Percentiles rank a stretch among this genome's conserved stretches.
Conservation (phyloP, 177 flowering plant species). For the Vitis hybrid region DNA sequence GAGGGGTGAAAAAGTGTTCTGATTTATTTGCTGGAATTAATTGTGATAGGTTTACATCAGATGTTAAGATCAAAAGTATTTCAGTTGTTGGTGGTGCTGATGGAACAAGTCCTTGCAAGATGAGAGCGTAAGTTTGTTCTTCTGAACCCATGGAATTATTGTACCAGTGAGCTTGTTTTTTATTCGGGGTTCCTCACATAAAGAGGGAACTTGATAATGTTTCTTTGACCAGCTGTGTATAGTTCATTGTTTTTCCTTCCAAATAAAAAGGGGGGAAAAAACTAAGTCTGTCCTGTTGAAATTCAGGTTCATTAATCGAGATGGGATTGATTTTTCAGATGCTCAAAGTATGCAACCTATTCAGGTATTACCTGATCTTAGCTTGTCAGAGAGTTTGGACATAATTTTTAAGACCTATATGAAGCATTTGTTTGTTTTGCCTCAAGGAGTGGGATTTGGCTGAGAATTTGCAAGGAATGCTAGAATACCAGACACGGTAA, state of each 20-base stretch:
- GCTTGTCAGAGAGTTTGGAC: background rate
- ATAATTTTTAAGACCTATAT: constrained; percentile 2
- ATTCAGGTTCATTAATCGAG: constrained; percentile 88
- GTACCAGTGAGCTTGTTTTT: too few relatives aligned
- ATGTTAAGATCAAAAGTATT: constrained; percentile 95
- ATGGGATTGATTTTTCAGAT: constrained; percentile 98
- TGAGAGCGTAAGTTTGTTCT: constrained; percentile 82
- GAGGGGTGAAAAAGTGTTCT: background rate
- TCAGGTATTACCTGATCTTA: constrained; percentile 57
- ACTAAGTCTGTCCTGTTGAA: background rate
- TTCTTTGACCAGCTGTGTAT: constrained; percentile 2
- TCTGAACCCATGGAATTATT: background rate
- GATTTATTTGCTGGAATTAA: background rate
- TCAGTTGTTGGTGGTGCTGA: constrained; percentile 92
- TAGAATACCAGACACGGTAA: constrained; percentile 96
- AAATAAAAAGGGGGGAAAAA: background rate
- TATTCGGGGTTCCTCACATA: too few relatives aligned
- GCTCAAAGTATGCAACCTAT: constrained; percentile 87
- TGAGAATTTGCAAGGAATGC: constrained; percentile 84
- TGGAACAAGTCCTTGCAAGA: constrained; percentile 93
- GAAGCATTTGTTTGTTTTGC: constrained; percentile 5
- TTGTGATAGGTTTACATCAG: constrained; percentile 75
- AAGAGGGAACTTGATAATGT: background rate
- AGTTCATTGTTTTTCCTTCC: constrained; percentile 2
- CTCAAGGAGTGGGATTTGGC: constrained; percentile 91